Evolutionary conservation across 1,284 basidiomycete genomes (phyloP).

Genomic region (Microbotryum intermedium): DNA sequence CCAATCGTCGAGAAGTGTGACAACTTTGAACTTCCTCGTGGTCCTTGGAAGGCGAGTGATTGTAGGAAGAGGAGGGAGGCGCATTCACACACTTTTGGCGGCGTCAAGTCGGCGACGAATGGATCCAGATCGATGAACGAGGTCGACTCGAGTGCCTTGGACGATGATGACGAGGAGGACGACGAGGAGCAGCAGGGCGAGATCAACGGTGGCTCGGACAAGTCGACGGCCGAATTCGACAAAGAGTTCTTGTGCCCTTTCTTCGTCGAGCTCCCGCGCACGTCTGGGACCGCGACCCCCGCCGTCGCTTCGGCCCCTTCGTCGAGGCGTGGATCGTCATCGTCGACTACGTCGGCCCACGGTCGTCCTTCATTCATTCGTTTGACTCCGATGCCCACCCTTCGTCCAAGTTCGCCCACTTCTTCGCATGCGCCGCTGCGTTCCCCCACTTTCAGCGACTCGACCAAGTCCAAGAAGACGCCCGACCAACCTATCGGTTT

Average conservation of each 20-base stretch:
- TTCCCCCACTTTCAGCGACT: not conserved
- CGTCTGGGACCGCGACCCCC: not conserved
- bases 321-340: slow-evolving; percentile 5
- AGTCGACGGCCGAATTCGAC: not conserved
- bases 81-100: slow-evolving; percentile 6
- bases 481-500: slow-evolving; percentile 32
- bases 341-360: not conserved
- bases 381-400: slow-evolving; percentile 15
- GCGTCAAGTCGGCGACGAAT: not conserved
- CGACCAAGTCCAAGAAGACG: not conserved
- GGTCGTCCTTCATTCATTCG: slow-evolving; percentile 12
- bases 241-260: slow-evolving; percentile 23
- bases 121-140: too few species aligned
- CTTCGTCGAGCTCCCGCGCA: slow-evolving; percentile 16
- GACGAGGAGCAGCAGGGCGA: not conserved
- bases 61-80: slow-evolving; percentile 7
- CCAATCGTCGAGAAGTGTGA: slow-evolving; percentile 28
- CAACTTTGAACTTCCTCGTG: slow-evolving; percentile 24
- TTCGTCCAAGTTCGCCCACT: slow-evolving; percentile 7
- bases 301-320: not conserved
- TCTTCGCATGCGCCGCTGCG: slow-evolving; percentile 5
- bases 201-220: not conserved
- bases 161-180: slow-evolving; percentile 12
- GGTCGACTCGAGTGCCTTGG: slow-evolving; percentile 7
- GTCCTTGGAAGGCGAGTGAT: slow-evolving; percentile 14